A percentile compares a stretch with the other conserved stretches of the same genome.
phyloP scores from a whole-genome alignment of 2,329 filamentous ascomycete species.

The Dactylellina sp. region DNA sequence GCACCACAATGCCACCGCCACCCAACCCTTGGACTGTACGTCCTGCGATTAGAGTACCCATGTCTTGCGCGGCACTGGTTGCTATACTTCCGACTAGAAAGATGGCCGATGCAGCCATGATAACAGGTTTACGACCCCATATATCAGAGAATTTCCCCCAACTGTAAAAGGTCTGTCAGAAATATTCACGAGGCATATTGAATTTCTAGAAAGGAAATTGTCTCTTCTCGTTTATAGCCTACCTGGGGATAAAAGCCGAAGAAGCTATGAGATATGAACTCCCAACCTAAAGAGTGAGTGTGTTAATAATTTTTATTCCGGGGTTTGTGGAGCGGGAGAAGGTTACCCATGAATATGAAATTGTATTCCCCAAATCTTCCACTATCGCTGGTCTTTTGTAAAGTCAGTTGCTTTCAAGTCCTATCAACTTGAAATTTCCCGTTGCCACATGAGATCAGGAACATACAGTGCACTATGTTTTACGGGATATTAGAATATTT shows the following conservation, averaged over 20 bases:
- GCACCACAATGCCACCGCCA: slow-evolving; percentile 71
- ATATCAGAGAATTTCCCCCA: slow-evolving; percentile 68
- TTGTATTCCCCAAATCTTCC: slow-evolving; percentile 42
- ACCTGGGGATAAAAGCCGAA: slow-evolving; percentile 54
- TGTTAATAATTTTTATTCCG: neutral
- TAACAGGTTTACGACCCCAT: slow-evolving; percentile 73
- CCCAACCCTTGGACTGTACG: slow-evolving; percentile 71
- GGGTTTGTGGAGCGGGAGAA: neutral
- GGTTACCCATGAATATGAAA: slow-evolving; percentile 56
- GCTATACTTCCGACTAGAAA: slow-evolving; percentile 73
- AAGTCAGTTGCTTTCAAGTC: neutral
- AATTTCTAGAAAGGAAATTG: too few species aligned
- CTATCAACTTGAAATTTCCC: neutral
- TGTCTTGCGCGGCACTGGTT: slow-evolving; percentile 68
- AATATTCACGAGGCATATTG: too few species aligned
- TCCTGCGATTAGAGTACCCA: slow-evolving; percentile 70
- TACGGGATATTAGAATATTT: slow-evolving; percentile 14
- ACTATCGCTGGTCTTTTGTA: slow-evolving; percentile 40
- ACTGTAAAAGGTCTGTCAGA: neutral
- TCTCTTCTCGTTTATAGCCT: too few species aligned
- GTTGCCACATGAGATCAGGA: neutral
- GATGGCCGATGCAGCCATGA: slow-evolving; percentile 71
- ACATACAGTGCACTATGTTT: slow-evolving; percentile 44
- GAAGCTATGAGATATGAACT: slow-evolving; percentile 54
- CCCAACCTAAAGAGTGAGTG: slow-evolving; percentile 30